Evolutionary conservation across 192 early-diverging fungal genomes (phyloP), one percentile per base, ranked within the genome.

Genomic region (Borealophlyctis nickersoniae): DNA sequence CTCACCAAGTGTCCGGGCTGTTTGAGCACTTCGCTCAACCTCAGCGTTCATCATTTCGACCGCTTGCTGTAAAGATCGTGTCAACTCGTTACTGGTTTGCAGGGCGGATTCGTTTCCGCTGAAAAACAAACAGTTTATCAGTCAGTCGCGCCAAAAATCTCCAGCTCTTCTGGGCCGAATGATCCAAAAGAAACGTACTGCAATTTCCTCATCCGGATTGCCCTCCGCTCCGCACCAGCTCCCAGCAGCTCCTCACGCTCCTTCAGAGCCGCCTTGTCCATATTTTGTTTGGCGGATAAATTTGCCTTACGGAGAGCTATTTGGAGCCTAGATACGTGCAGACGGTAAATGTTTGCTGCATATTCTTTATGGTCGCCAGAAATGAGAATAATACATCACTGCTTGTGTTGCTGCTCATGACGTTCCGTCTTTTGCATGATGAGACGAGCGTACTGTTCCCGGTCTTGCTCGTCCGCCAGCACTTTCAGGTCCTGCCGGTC

Each of bases 31-130:
- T 36, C 57, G 45, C 83, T 87, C 86, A 4, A 89, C 63, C 57
- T 89, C 88, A 66, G 83, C 75, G 22, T 79, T 75, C 83, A 89
- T 86, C 45, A 89, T 70, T 48, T 76, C 72, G 3, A 78, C 75
- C 0, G 86, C 87, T 32, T 82, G 79, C 48, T 63, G 66, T 2
- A 89, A 68, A 36, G 82, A 70, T 22, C 79, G 76, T 24, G 86
- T 89, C 7, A 84, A 79, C 39, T 88, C 81, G 24, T 70, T 75
- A 39, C 78, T 73, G 9, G 83, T 78, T 30, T 72, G 65, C 32
- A 86, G 53, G 36, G 84, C 13, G 2, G 75, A 58, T 29, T 83
- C 76, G 32, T 76, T 73, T 3, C 72, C 35, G 22, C 81, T 79
- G 52, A 48, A 48, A n/a, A 48, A n/a, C 45, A 48, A n/a, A 11